Percentiles rank a stretch among this genome's conserved stretches.
Conservation (phyloP, 1,284 basidiomycete genomes). For the Pholiota adiposa region DNA sequence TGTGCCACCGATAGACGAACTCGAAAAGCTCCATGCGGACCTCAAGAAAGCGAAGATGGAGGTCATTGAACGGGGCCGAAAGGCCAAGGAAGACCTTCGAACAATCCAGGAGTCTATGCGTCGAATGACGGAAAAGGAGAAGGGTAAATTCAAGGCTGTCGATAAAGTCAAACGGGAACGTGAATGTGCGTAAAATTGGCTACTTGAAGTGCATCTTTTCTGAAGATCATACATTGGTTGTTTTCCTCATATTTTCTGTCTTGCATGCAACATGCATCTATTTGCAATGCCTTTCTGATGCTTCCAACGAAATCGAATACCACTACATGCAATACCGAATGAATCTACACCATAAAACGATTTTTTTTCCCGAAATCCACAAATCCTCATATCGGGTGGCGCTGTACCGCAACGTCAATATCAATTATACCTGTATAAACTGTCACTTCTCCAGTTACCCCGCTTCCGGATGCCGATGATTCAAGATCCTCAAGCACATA, state of each 20-base stretch:
- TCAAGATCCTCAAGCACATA: conserved; percentile 36
- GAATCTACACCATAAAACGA: not conserved
- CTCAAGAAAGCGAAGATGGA: conserved; percentile 57
- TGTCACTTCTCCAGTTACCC: conserved; percentile 45
- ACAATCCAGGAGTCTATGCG: conserved; percentile 72
- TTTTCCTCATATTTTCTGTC: conserved; percentile 5
- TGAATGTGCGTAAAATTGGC: conserved; percentile 61
- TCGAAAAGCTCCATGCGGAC: conserved; percentile 66
- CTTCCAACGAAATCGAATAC: not conserved
- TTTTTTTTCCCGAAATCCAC: not conserved
- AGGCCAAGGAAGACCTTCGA: conserved; percentile 70
- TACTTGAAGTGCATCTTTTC: conserved; percentile 10
- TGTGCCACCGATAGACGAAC: conserved; percentile 73
- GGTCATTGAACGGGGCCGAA: conserved; percentile 63
- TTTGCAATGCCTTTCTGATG: not conserved
- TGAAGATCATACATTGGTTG: conserved; percentile 10
- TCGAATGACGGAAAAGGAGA: conserved; percentile 73
- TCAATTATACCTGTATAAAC: not conserved
- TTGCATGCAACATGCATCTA: conserved; percentile 1
- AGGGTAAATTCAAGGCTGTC: conserved; percentile 70
- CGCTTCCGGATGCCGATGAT: conserved; percentile 54
- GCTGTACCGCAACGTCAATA: not conserved
- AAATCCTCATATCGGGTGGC: conserved; percentile 1
- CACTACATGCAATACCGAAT: not conserved
- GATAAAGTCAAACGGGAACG: conserved; percentile 72